Evolutionary conservation across 768 basidiomycete genomes (phyloP).

Genomic region (Russula vinacea): DNA sequence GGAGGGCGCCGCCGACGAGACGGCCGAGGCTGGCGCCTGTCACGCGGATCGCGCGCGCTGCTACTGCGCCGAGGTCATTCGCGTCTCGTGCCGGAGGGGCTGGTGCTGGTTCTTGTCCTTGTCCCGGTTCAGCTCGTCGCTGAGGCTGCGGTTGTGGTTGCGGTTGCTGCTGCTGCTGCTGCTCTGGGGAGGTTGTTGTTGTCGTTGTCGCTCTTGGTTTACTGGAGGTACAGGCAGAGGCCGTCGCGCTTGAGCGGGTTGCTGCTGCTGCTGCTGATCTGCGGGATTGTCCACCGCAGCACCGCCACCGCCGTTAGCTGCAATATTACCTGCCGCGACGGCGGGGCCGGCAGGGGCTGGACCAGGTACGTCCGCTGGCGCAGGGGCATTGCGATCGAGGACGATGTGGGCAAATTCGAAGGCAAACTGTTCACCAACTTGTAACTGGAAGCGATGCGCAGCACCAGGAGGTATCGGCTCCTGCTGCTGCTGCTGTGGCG

Average conservation of each 20-base stretch:
- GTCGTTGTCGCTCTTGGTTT: background rate
- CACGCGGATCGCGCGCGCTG: conserved; percentile 56
- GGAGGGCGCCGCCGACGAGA: conserved; percentile 63
- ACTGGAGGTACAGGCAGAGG: background rate
- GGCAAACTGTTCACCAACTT: conserved; percentile 30
- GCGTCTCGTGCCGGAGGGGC: conserved; percentile 20
- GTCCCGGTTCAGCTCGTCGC: background rate
- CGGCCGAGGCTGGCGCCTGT: conserved; percentile 61
- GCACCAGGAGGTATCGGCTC: background rate
- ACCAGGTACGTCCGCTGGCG: background rate
- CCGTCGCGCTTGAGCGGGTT: background rate
- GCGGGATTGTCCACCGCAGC: background rate
- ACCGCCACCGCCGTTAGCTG: background rate
- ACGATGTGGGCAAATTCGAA: conserved; percentile 11
- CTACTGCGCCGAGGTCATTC: conserved; percentile 44
- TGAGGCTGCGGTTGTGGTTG: conserved; percentile 1
- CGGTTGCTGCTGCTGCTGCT: conserved; percentile 1
- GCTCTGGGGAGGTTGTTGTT: background rate
- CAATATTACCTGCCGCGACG: background rate
- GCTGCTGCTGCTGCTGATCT: conserved; percentile 1
- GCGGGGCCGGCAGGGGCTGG: background rate
- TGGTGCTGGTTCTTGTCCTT: conserved; percentile 5
- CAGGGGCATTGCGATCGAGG: background rate
- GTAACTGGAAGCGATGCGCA: conserved; percentile 32
- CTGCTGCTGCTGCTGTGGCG: background rate